A percentile compares a stretch with the other conserved stretches of the same genome.
phyloP scores from a whole-genome alignment of 192 early-diverging fungal genomes.

The Linnemannia elongata region DNA sequence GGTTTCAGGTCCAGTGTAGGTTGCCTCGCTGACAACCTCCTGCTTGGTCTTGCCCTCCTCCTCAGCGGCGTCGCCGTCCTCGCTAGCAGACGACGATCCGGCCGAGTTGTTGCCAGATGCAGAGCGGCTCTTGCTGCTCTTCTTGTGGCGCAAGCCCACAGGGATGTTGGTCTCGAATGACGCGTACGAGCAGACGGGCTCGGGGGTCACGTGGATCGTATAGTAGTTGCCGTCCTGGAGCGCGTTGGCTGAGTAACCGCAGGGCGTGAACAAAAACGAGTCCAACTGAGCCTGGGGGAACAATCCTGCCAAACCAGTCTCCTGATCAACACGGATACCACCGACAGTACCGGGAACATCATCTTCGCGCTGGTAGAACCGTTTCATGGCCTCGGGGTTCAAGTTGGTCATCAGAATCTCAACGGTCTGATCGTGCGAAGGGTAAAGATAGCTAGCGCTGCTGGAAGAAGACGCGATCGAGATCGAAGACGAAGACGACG shows the following conservation, averaged over 20 bases:
- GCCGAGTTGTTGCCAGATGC: constrained; percentile 29
- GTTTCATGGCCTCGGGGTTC: constrained; percentile 81
- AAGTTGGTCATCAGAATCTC: constrained; percentile 98
- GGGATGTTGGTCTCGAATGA: constrained; percentile 97
- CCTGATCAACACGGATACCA: constrained; percentile 76
- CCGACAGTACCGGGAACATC: constrained; percentile 73
- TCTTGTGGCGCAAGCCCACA: constrained; percentile 63
- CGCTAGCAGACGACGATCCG: constrained; percentile 34
- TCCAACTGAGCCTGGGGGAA: constrained; percentile 89
- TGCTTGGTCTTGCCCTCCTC: constrained; percentile 62
- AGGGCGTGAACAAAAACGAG: constrained; percentile 94
- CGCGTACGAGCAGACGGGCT: constrained; percentile 98
- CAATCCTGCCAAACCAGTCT: constrained; percentile 84
- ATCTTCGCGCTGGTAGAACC: constrained; percentile 78
- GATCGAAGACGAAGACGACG: constrained; percentile 55
- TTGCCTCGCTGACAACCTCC: constrained; percentile 79
- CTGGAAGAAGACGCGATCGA: constrained; percentile 46
- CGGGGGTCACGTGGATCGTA: constrained; percentile 98
- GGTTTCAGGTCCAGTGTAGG: constrained; percentile 84
- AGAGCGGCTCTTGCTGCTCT: constrained; percentile 9
- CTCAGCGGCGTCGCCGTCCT: constrained; percentile 32
- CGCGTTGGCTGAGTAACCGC: constrained; percentile 97
- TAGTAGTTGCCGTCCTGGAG: constrained; percentile 88
- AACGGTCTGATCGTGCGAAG: constrained; percentile 88
- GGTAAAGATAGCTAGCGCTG: constrained; percentile 49